phyloP scores from a whole-genome alignment of 2,329 filamentous ascomycete genomes.

The Aspergillus pseudoviridinutans region DNA sequence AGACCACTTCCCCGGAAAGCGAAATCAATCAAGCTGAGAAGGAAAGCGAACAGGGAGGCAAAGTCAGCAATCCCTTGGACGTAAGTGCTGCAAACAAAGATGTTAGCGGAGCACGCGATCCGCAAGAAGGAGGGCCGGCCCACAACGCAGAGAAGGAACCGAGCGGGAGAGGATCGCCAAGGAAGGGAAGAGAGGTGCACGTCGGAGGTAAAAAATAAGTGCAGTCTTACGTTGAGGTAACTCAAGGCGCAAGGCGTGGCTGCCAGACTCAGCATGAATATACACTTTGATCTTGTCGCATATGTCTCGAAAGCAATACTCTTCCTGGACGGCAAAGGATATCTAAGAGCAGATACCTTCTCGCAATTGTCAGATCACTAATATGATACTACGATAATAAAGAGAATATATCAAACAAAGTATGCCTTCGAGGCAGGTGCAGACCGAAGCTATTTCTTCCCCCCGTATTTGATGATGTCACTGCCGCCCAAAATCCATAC shows the following conservation, averaged over 20 bases:
- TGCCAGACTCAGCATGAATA: not conserved
- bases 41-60: constrained; percentile 39
- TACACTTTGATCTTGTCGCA: not conserved
- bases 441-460: constrained; percentile 13
- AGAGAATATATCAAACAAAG: not conserved
- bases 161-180: constrained; percentile 37
- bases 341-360: not conserved
- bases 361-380: not conserved
- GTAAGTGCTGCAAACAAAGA: constrained; percentile 59
- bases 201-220: constrained; percentile 3
- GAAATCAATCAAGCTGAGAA: constrained; percentile 37
- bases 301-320: not conserved
- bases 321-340: too few relatives aligned
- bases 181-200: constrained; percentile 28
- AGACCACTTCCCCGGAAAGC: constrained; percentile 63
- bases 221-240: not conserved
- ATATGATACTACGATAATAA: not conserved
- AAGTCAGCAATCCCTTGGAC: constrained; percentile 50
- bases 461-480: constrained; percentile 32
- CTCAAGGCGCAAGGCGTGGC: not conserved
- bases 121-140: constrained; percentile 42
- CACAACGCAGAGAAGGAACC: constrained; percentile 36
- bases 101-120: constrained; percentile 48
- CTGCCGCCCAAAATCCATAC: constrained; percentile 36
- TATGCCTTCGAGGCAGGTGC: not conserved